Base-by-base conservation (phyloP, 2,329 filamentous ascomycete genomes). In the Drechslerella stenobrocha region DNA sequence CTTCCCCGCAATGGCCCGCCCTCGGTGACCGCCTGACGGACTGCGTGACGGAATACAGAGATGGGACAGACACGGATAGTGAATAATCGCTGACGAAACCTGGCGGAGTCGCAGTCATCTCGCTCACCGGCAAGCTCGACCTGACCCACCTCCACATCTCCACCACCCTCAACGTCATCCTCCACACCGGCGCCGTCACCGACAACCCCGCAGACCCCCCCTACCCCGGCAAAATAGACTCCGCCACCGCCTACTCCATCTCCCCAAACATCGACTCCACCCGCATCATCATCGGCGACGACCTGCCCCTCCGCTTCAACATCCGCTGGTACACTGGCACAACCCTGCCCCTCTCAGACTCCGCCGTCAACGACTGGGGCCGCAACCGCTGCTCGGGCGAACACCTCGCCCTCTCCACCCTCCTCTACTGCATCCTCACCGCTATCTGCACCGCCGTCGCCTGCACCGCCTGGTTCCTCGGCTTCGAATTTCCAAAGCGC, bases 81-180 rank as follows among this genome's bases (percentile, higher is more conserved):
- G n/a, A n/a, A n/a, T n/a, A n/a, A n/a, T n/a, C n/a, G n/a, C n/a
- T n/a, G n/a, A n/a, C n/a, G n/a, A n/a, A n/a, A n/a, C n/a, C n/a
- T n/a, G n/a, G n/a, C n/a, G n/a, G n/a, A n/a, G n/a, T 11, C 37
- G 28, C 15, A 72, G 87, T 95, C 4, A 89, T 98, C 70, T 91
- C 91, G 1, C 79, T 98, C 15, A 87, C 91, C 9, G 93, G 93
- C 1, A 95, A 89, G 0, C 81, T 97, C 18, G 91, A 98, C 77
- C 80, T 87, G 51, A 90, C 86, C 76, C 93, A 96, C 77, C 81
- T 98, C 73, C 93, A 97, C 78, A 84, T 98, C 72, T 88, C 87
- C 74, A 92, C 90, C 3, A 85, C 89, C 74, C 82, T 97, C 76
- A 97, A 97, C 75, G 85, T 97, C 69, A 80, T 97, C 57, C 81